Conservation (phyloP, 345 rosid genomes). For the Syzygium grande region DNA sequence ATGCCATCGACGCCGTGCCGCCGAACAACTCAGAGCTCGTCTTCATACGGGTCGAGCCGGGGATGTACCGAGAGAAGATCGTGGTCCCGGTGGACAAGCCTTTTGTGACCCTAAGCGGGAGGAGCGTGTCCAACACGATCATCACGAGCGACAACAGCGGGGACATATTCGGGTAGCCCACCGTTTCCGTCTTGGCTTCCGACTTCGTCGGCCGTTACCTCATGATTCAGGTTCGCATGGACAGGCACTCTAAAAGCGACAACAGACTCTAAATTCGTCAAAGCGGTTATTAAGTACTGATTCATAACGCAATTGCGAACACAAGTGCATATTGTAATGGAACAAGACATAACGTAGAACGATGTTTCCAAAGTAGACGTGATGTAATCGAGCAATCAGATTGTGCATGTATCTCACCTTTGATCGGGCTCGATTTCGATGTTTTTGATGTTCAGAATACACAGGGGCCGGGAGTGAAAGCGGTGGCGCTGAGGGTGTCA, state of each 20-base stretch:
- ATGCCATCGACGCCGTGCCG: not conserved
- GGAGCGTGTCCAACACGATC: not conserved
- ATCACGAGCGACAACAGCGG: not conserved
- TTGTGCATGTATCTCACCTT: not conserved
- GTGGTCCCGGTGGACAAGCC: not conserved
- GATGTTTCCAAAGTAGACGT: not conserved
- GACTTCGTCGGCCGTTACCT: not conserved
- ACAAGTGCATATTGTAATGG: not conserved
- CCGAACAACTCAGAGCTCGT: not conserved
- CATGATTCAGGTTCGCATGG: not conserved
- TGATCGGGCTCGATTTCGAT: not conserved
- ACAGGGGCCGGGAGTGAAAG: not conserved
- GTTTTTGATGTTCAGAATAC: not conserved
- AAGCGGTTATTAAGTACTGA: too few species aligned
- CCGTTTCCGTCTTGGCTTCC: not conserved
- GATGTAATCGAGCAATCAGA: not conserved
- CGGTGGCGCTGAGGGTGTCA: not conserved
- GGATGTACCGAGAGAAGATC: not conserved
- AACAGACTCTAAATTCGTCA: not conserved
- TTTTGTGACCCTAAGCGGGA: not conserved
- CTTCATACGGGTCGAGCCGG: not conserved
- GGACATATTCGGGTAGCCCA: not conserved
- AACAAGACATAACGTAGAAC: not conserved
- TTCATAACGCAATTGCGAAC: rapidly evolving
- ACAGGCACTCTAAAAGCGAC: not conserved